phyloP scores from a whole-genome alignment of 768 basidiomycete genomes.

The Termitomyces sp. region DNA sequence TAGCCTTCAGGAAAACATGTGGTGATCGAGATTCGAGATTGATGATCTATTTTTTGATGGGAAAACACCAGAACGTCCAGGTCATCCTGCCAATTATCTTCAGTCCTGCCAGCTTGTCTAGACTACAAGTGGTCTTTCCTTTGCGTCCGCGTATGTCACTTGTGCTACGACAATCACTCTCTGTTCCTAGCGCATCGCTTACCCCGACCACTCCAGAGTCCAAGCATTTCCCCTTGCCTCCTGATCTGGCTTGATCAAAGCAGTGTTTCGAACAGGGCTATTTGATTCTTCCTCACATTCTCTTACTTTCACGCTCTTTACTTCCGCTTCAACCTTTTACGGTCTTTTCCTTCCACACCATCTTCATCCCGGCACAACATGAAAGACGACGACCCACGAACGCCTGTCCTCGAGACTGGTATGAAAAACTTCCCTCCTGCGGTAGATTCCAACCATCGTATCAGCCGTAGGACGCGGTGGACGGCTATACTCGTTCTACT shows the following conservation, averaged over 20 bases:
- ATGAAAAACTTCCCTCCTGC: conserved; percentile 6
- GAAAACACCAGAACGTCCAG: not conserved
- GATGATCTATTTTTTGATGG: conserved; percentile 16
- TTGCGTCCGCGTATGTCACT: not conserved
- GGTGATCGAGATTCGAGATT: conserved; percentile 19
- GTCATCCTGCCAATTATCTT: conserved; percentile 1
- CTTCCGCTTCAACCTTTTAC: not conserved
- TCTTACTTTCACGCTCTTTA: conserved; percentile 18
- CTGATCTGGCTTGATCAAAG: conserved; percentile 16
- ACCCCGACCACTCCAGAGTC: not conserved
- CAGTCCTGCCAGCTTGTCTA: conserved; percentile 4
- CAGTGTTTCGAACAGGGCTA: conserved; percentile 8
- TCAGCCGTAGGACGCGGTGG: conserved; percentile 45
- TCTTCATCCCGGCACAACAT: conserved; percentile 13
- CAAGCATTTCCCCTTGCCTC: not conserved
- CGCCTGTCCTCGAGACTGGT: conserved; percentile 13
- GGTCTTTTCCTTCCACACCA: conserved; percentile 8
- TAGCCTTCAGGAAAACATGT: conserved; percentile 8
- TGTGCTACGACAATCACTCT: not conserved
- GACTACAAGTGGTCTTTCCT: not conserved
- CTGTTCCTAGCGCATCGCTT: not conserved
- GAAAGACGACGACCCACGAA: conserved; percentile 9
- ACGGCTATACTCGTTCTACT: conserved; percentile 57
- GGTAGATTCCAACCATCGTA: conserved; percentile 36
- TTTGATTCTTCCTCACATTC: conserved; percentile 11